phyloP scores from a whole-genome alignment of 495 filamentous ascomycete species.

The Bacidia gigantensis region DNA sequence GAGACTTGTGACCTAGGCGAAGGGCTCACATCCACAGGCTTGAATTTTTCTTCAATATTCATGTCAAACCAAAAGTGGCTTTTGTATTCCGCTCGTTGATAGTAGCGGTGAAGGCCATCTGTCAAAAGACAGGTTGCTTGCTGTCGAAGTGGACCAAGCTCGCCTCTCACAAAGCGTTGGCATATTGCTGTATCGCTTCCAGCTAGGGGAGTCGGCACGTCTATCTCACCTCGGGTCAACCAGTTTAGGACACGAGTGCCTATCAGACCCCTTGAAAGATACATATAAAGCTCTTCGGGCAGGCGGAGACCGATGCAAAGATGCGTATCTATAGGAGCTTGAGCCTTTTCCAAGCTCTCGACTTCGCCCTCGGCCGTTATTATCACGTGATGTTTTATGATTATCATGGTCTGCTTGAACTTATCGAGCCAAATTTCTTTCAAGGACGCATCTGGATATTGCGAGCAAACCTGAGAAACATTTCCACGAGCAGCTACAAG shows the following conservation, averaged over 20 bases:
- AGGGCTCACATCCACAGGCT: conserved; percentile 45
- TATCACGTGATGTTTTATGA: conserved; percentile 74
- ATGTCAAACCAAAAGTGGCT: conserved; percentile 79
- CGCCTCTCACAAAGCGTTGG: conserved; percentile 55
- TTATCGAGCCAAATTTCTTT: conserved; percentile 68
- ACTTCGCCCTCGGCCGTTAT: conserved; percentile 63
- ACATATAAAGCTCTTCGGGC: conserved; percentile 83
- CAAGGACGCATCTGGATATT: conserved; percentile 53
- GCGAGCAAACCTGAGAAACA: conserved; percentile 49
- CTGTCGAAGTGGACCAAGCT: conserved; percentile 57
- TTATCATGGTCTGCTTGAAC: conserved; percentile 70
- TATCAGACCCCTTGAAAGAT: conserved; percentile 71
- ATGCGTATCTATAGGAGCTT: conserved; percentile 66
- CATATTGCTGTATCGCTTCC: conserved; percentile 70
- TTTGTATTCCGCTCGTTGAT: conserved; percentile 58
- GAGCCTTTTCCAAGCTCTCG: conserved; percentile 51
- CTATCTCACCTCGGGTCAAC: conserved; percentile 61
- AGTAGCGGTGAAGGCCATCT: conserved; percentile 65
- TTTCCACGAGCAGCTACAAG: conserved; percentile 50
- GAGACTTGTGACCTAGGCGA: conserved; percentile 47
- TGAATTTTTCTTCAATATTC: conserved; percentile 47
- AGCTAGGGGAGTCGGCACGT: conserved; percentile 66
- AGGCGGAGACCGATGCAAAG: conserved; percentile 80
- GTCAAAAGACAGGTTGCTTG: conserved; percentile 63
- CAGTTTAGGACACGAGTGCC: conserved; percentile 67